Evolutionary conservation across 768 basidiomycete genomes (phyloP).

Genomic region (Collybiopsis confluens): DNA sequence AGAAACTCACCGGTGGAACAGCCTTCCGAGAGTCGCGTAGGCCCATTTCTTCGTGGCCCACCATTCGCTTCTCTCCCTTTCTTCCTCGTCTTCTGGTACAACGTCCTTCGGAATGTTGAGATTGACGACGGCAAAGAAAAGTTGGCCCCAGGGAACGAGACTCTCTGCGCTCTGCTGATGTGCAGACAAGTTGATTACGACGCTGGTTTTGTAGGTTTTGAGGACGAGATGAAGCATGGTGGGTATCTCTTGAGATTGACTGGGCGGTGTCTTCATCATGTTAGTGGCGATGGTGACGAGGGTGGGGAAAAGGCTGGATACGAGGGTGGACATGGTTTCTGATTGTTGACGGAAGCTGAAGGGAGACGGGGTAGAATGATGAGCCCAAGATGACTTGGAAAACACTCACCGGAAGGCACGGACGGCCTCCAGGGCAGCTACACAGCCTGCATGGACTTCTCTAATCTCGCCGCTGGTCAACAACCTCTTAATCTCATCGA

Average conservation of each 20-base stretch:
- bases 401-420: constrained; percentile 66
- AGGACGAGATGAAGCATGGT: constrained; percentile 82
- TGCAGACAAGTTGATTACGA: constrained; percentile 63
- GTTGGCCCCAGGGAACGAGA: constrained; percentile 82
- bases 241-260: constrained; percentile 68
- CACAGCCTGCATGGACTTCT: constrained; percentile 78
- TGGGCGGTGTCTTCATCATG: constrained; percentile 62
- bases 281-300: constrained; percentile 71
- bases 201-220: constrained; percentile 82
- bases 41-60: constrained; percentile 96
- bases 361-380: no score
- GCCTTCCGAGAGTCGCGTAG: constrained; percentile 68
- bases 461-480: constrained; percentile 60
- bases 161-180: constrained; percentile 76
- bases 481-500: constrained; percentile 64
- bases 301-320: constrained; percentile 65
- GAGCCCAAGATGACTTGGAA: no score
- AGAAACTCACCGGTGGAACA: constrained; percentile 63
- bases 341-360: constrained; percentile 64
- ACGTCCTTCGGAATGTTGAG: constrained; percentile 59
- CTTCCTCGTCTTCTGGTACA: constrained; percentile 69
- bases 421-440: constrained; percentile 73
- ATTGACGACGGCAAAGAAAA: constrained; percentile 78
- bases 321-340: constrained; percentile 55
- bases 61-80: constrained; percentile 78